Evolutionary conservation across 2,329 filamentous ascomycete genomes (phyloP).

Genomic region (Fusarium nematophilum): DNA sequence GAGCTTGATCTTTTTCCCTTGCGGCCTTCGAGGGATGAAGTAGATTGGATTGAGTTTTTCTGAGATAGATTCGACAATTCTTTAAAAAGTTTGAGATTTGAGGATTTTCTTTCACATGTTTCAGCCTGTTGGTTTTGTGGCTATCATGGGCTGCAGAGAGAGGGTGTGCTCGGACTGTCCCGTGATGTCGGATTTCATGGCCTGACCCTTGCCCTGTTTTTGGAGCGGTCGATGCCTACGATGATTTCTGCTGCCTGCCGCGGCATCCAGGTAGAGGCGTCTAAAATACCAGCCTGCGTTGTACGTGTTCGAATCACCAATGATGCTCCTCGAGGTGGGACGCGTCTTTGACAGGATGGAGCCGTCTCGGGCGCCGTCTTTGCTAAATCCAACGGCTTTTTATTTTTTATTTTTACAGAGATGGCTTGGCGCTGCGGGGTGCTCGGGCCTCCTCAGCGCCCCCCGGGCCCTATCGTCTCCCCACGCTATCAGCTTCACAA

Average conservation of each 20-base stretch:
- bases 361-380: neutral
- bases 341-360: too few relatives aligned
- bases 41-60: too few relatives aligned
- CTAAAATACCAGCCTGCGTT: too few relatives aligned
- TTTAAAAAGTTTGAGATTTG: neutral
- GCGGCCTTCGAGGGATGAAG: too few relatives aligned
- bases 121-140: constrained; percentile 21
- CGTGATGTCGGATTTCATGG: constrained; percentile 14
- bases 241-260: neutral
- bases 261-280: too few relatives aligned
- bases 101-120: constrained; percentile 17
- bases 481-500: neutral
- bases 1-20: too few relatives aligned
- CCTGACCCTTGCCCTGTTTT: neutral
- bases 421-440: constrained; percentile 3
- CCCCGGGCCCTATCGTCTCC: neutral
- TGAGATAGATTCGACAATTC: neutral
- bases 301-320: too few relatives aligned
- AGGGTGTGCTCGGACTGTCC: constrained; percentile 30
- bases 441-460: neutral
- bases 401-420: too few relatives aligned
- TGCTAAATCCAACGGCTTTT: neutral
- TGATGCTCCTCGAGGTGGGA: too few relatives aligned
- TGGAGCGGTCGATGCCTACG: neutral
- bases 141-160: constrained; percentile 6